Percentiles rank a stretch among this genome's conserved stretches.
phyloP scores from a whole-genome alignment of 163 green algal species.

The Picocystis sp. region DNA sequence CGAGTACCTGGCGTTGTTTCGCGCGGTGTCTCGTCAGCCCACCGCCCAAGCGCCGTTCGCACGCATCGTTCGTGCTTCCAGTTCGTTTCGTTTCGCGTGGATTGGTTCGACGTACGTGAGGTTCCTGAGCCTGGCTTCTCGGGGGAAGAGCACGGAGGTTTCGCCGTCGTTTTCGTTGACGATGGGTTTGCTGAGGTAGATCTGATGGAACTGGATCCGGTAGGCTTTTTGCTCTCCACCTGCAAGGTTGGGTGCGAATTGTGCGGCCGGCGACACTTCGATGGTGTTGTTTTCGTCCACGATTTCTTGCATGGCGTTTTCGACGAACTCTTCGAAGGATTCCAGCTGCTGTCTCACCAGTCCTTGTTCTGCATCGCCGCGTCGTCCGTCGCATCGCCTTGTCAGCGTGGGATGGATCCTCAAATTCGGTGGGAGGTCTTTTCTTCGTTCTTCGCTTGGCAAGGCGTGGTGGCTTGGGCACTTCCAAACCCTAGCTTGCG shows the following conservation, averaged over 20 bases:
- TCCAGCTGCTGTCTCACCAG: constrained; percentile 96
- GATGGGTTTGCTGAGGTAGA: constrained; percentile 82
- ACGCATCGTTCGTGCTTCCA: background rate
- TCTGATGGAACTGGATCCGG: constrained; percentile 77
- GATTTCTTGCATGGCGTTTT: constrained; percentile 86
- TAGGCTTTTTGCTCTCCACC: constrained; percentile 17
- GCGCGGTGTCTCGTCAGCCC: background rate
- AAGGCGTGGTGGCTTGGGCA: background rate
- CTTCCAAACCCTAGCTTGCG: background rate
- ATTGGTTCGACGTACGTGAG: constrained; percentile 50
- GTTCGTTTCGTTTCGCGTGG: background rate
- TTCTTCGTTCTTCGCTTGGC: background rate
- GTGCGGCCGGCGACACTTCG: constrained; percentile 57
- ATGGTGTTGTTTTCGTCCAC: constrained; percentile 79
- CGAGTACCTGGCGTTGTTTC: constrained; percentile 45
- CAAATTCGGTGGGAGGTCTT: background rate
- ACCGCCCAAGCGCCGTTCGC: background rate
- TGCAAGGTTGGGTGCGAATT: constrained; percentile 20
- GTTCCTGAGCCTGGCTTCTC: constrained; percentile 84
- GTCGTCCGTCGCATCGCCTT: background rate
- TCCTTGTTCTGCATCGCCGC: constrained; percentile 48
- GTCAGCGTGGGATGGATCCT: background rate
- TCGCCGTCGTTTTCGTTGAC: constrained; percentile 85
- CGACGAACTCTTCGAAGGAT: constrained; percentile 97
- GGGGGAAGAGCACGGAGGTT: constrained; percentile 74